Evolutionary conservation across 2,329 filamentous ascomycete genomes (phyloP), one percentile per base, ranked within the genome.

Genomic region (Exophiala alcalophila): DNA sequence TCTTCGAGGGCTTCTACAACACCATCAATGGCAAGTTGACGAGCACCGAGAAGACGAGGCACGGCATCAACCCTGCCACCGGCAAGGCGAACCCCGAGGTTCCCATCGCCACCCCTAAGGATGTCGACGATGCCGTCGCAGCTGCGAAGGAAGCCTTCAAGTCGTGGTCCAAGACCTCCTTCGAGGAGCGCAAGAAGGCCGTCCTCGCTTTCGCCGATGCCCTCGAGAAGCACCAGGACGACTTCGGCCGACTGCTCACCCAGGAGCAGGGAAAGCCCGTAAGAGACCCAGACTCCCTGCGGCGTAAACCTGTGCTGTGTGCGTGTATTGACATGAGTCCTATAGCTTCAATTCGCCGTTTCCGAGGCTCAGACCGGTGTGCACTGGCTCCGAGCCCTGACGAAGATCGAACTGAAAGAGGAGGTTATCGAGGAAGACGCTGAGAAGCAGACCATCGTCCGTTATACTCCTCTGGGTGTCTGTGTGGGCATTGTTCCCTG

Each of bases 401-500:
- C 47, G 23, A 36, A 47, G 19, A 21, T 56, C 9, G 44, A 56
- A 30, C 25, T 56, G 24, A 33, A 51, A 28, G 54, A 56, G 24
- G 44, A 52, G 34, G 28, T 49, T 9, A 36, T 51, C 9, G 37
- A 53, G 28, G 52, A 56, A 28, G 49, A 56, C 39, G 53, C 43
- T 19, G 33, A 49, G 15, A 55, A 54, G 32, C 38, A 52, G 28
- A 43, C 52, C 31, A 47, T 55, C 25, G 57, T 62, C 37, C 58
- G 63, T n/a, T 61, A 65, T 40, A 61, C 57, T 1, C 66, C 67
- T 0, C 46, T 69, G 2, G 66, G 66, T 4, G 63, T 69, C 10
- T 53, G 70, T 2, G 74, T 66, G 9, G 78, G 71, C 44, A 80
- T 81, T 52, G 73, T 74, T 16, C 77, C 77, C 1, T 81, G 78